Evolutionary conservation across 2,329 filamentous ascomycete genomes (phyloP).

Genomic region (Pseudogymnoascus sp.): DNA sequence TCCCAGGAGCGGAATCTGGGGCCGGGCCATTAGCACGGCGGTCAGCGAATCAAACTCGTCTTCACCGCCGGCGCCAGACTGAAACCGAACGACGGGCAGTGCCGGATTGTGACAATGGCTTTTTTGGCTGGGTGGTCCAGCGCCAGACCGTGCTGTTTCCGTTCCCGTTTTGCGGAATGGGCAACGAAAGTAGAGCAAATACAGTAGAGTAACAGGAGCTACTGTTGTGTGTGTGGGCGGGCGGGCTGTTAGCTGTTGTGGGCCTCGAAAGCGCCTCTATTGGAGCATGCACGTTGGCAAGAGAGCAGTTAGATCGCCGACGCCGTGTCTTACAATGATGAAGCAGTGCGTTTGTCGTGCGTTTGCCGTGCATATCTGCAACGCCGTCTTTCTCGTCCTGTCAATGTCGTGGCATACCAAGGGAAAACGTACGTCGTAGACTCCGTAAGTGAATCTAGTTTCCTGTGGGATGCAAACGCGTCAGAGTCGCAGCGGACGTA

Average conservation of each 20-base stretch:
- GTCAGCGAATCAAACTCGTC: neutral
- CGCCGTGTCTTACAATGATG: neutral
- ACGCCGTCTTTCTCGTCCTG: neutral
- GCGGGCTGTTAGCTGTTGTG: neutral
- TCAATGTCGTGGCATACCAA: neutral
- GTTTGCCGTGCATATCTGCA: neutral
- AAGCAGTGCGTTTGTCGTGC: neutral
- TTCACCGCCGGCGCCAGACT: neutral
- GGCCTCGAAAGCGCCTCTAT: neutral
- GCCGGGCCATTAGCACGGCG: neutral
- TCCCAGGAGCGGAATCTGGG: slow-evolving; percentile 2
- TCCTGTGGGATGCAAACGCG: neutral
- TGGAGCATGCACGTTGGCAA: neutral
- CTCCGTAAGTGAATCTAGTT: neutral
- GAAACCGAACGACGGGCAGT: neutral
- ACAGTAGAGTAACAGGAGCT: neutral
- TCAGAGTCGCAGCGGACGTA: neutral
- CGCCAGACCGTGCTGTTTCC: slow-evolving; percentile 3
- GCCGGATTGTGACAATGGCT: slow-evolving; percentile 3
- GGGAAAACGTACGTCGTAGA: neutral
- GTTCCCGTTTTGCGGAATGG: neutral
- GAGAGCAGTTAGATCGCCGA: slow-evolving; percentile 1
- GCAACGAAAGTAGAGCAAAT: neutral
- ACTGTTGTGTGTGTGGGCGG: neutral
- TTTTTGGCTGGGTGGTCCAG: neutral